Base-by-base conservation (phyloP, 805 yeast species). In the Starmerella bombi region DNA sequence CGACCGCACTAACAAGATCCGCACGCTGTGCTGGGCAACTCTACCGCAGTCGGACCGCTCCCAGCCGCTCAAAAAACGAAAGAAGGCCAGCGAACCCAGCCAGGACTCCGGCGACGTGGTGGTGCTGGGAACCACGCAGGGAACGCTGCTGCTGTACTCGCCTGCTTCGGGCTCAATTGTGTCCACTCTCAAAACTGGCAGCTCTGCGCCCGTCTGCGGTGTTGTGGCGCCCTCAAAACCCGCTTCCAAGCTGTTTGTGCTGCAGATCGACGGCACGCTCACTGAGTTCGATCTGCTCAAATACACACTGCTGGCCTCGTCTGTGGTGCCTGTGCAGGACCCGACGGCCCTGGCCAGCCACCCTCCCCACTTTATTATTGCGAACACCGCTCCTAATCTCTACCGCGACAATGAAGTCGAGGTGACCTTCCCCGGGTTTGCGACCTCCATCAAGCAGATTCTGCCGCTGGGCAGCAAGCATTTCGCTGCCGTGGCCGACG, bases 401-500 rank as follows among this genome's bases (percentile, higher is more conserved):
- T 59, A 75, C 19, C 73, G 74, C 9, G 50, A 59, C 5, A 21
- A 44, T 15, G 59, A 61, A 38, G 59, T 74, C 2, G 59, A 69
- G 15, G 65, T 64, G 49, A 67, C 75, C 1, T 75, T 72, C 55
- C 84, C 93, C 2, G 93, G 88, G 21, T 93, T 83, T 55, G 72
- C 81, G 23, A 70, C 80, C 16, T 77, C 84, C 3, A 69, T 83
- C 31, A 67, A 65, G 50, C 59, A 73, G 10, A 59, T 77, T 9
- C 42, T 68, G 28, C 60, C 69, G 5, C 33, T 58, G 18, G 60
- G 48, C 14, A 54, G 58, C 25, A 58, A 60, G 7, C 69, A 70
- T 35, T 74, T 84, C 50, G 58, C 81, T 32, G 77, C 91, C 1
- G 70, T 79, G 38, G 93, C 95, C 1, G 64, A 65, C 27, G 77